A percentile compares a stretch with the other conserved stretches of the same genome.
Evolutionary conservation across 495 filamentous ascomycete genomes (phyloP).

Genomic region (Hypomontagnella monticulosa): DNA sequence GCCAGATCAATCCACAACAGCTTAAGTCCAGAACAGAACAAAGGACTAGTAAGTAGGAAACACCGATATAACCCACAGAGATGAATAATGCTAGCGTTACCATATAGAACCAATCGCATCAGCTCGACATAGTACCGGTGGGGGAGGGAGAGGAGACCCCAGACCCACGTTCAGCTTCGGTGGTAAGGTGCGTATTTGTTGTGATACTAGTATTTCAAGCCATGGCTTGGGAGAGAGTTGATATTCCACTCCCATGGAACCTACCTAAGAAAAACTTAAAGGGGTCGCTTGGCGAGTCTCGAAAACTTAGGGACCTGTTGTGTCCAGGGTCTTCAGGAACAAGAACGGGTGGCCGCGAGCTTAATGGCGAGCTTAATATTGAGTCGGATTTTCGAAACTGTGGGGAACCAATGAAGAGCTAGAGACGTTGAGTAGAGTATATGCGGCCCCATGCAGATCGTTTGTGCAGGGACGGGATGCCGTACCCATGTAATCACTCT

Average conservation of each 20-base stretch:
- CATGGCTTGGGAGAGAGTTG: not conserved
- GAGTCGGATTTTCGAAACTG: conserved; percentile 10
- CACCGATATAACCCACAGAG: conserved; percentile 8
- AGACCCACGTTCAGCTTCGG: conserved; percentile 5
- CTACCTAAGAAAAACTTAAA: not conserved
- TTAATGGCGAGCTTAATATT: conserved; percentile 18
- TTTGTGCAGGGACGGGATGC: conserved; percentile 20
- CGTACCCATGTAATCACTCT: conserved; percentile 8
- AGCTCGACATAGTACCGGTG: not conserved
- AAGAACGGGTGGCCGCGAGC: conserved; percentile 8
- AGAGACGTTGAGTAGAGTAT: not conserved
- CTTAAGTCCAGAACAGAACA: conserved; percentile 7
- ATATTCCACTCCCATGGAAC: not conserved
- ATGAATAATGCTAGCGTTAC: conserved; percentile 37
- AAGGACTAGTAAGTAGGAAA: not conserved
- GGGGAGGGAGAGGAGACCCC: conserved; percentile 3
- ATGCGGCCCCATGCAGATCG: conserved; percentile 24
- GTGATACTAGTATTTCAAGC: not conserved
- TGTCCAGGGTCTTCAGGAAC: conserved; percentile 20
- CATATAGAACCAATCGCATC: conserved; percentile 20
- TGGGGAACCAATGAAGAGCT: conserved; percentile 23
- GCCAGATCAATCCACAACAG: conserved; percentile 2
- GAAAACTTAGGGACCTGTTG: conserved; percentile 14
- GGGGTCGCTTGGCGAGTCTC: not conserved
- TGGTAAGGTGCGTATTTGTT: conserved; percentile 1